A percentile compares a stretch with the other conserved stretches of the same genome.
phyloP scores from a whole-genome alignment of 2,329 filamentous ascomycete genomes.

The Colletotrichum coccodes region DNA sequence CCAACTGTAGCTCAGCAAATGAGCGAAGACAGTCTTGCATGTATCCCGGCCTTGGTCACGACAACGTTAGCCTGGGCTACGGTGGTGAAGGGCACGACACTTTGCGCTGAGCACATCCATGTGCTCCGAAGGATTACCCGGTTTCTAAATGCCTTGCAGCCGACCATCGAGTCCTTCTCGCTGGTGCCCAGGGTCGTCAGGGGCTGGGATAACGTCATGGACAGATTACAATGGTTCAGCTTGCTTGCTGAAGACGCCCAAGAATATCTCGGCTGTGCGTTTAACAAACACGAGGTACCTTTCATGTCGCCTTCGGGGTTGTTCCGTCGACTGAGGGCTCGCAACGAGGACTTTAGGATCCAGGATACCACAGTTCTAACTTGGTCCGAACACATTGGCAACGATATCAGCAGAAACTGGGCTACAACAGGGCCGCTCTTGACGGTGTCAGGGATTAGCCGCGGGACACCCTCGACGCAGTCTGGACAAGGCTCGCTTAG shows the following conservation, averaged over 20 bases:
- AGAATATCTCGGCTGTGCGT: conserved; percentile 20
- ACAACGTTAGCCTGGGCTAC: conserved; percentile 38
- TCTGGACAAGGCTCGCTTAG: conserved; percentile 46
- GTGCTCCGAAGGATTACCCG: conserved; percentile 35
- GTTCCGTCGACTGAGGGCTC: conserved; percentile 32
- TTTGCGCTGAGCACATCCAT: conserved; percentile 37
- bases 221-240: neutral
- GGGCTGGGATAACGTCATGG: conserved; percentile 25
- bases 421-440: conserved; percentile 43
- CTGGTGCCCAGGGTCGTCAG: neutral
- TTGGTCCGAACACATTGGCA: conserved; percentile 54
- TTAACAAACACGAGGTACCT: neutral
- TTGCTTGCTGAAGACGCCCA: conserved; percentile 14
- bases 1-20: conserved; percentile 50
- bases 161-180: conserved; percentile 32
- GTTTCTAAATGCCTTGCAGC: conserved; percentile 34
- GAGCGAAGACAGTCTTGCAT: conserved; percentile 42
- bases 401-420: conserved; percentile 59
- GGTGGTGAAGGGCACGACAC: conserved; percentile 5
- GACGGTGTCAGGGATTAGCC: conserved; percentile 50
- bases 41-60: conserved; percentile 37
- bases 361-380: conserved; percentile 44
- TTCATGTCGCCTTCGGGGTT: conserved; percentile 29
- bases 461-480: conserved; percentile 44
- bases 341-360: conserved; percentile 8